These are phyloP conservation scores for Triticum urartu DNA, from an alignment of 176 grass and related monocot genomes.

Conservation along the genomic window DNA sequence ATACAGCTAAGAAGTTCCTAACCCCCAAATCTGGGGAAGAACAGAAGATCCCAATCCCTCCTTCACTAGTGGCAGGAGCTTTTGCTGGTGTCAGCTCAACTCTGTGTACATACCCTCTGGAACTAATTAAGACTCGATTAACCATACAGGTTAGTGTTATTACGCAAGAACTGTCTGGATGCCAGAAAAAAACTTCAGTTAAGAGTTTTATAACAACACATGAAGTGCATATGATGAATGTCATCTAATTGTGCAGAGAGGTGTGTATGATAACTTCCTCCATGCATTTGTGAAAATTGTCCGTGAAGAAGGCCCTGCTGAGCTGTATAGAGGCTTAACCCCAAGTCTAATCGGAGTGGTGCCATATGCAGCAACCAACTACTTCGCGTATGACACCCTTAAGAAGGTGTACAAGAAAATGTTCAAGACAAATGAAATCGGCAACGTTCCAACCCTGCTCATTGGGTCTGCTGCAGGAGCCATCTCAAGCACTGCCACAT, in stretches of 20 bases:
- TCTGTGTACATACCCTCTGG: conserved; percentile 87
- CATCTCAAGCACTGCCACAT: conserved; percentile 80
- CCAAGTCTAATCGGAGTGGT: conserved; percentile 89
- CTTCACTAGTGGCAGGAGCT: conserved; percentile 80
- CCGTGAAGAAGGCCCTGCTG: conserved; percentile 65
- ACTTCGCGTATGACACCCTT: conserved; percentile 79
- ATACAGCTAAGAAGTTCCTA: conserved; percentile 78
- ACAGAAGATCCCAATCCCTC: conserved; percentile 62
- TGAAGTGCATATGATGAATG: neutral
- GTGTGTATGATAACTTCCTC: conserved; percentile 72
- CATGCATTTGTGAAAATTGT: conserved; percentile 70
- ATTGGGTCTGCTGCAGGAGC: conserved; percentile 77
- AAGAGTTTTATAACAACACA: neutral
- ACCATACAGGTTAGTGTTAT: conserved; percentile 76
- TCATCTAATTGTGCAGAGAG: conserved; percentile 59
- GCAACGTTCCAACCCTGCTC: conserved; percentile 60
- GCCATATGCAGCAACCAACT: conserved; percentile 88
- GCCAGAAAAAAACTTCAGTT: neutral
- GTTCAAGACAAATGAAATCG: conserved; percentile 60
- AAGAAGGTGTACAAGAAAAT: conserved; percentile 75
- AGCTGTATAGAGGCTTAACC: conserved; percentile 78
- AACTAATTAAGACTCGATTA: conserved; percentile 82
- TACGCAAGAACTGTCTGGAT: neutral
- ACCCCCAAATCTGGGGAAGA: conserved; percentile 63
- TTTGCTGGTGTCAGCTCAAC: conserved; percentile 90